Base-by-base conservation (phyloP, 306 rosid genomes). In the Trichosanthes cucumerina region DNA sequence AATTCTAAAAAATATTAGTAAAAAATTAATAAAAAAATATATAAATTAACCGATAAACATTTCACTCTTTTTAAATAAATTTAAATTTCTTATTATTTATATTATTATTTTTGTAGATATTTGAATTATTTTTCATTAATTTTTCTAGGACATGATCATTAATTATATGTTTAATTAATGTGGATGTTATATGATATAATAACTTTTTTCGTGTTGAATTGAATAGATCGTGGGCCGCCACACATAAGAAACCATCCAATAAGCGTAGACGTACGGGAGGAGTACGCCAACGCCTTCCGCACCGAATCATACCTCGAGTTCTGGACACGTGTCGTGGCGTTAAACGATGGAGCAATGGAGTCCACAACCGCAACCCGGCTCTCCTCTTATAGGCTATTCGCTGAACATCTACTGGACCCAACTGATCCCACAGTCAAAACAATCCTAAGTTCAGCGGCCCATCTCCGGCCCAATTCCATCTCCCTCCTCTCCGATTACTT, bases 251-350 rank as follows among this genome's bases (percentile, higher is more conserved):
- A 64, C 18, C 13, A 53, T 7, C 31, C 88, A 77, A 53, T 47
- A 0, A 3, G 36, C 0, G 88, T 85, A 43, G 92, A 93, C 41
- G 88, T 93, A 9, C 76, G 86, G 9, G 97, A 91, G 52, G 97
- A 91, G 82, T 91, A 91, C 7, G 97, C 91, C 0, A 88, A 88
- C 33, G 96, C 93, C 58, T 90, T 93, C 10, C 98, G 97, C 4
- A 93, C 98, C 0, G 90, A 90, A 52, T 93, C 98, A 11, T 92
- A 92, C 80, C 56, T 90, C 0, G 93, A 91, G 1, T 93, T 91
- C 7, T 93, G 97, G 97, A 86, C 93, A 74, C 93, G 86, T 60
- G 92, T 93, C 78, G n/a, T 79, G 11, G 47, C 86, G 0, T 56
- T 86, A 56, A 80, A 89, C 18, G 65, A 80, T 1, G 53, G 15